Evolutionary conservation across 371 early-diverging fungal species (phyloP), one percentile per base, ranked within the genome.

Genomic region (Apophysomyces sp.): DNA sequence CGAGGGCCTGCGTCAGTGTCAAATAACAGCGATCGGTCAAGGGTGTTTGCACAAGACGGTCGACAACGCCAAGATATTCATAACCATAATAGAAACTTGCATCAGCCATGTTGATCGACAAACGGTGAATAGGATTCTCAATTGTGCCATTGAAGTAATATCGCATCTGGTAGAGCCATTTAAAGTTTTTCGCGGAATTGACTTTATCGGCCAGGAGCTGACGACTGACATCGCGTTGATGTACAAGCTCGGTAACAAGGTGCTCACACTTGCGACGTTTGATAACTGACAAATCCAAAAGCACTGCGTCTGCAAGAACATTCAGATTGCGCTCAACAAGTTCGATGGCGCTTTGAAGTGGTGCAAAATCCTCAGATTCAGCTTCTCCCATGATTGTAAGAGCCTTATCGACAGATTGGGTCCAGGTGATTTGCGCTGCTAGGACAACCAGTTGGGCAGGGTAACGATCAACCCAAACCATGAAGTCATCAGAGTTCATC

Each of bases 1-100:
- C 90, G 52, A 99, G 83, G 5, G 99, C 99, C 82, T 98, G 98
- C 16, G 97, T 96, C 62, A 99, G 78, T 15, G 99, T 97, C 67
- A 98, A 77, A 70, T 97, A 98, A 84, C 98, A 98, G 34, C 96
- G 88, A 78, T 98, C 98, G 0, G 99, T 99, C 59, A 98, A 76
- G 4, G 98, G 98, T 7, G 99, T 99, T 77, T 98, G 98, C 31
- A 99, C 98, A 53, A 99, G 83, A 15, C 97, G 92, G 69, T 99
- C 98, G 12, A 91, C 87, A 3, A 98, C 92, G 52, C 98, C 99
- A 60, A 97, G 89, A 69, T 98, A 99, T 77, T 99, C 99, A 63
- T 90, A 99, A 0, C 98, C 98, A 66, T 99, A 99, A 30, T 79
- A 77, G 86, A 98, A 97, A 26, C 84, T 73, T 12, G 98, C 96